Evolutionary conservation across 805 yeast genomes (phyloP).

Genomic region (Saturnispora halmiae): DNA sequence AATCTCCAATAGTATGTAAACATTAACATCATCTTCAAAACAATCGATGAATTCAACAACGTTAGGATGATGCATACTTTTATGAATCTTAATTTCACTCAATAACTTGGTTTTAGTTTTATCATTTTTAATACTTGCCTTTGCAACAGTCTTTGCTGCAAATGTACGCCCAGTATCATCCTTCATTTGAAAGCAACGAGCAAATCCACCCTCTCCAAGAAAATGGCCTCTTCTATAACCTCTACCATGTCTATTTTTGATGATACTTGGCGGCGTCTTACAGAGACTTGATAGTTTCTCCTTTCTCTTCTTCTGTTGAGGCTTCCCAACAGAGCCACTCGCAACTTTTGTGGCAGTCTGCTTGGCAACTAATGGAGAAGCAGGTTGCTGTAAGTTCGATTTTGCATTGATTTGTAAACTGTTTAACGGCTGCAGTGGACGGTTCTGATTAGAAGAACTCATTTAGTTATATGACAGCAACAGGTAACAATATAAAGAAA

Average conservation of each 20-base stretch:
- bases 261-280: constrained; percentile 93
- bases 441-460: constrained; percentile 31
- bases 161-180: constrained; percentile 78
- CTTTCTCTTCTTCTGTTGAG: constrained; percentile 53
- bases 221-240: constrained; percentile 86
- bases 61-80: constrained; percentile 78
- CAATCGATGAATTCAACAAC: constrained; percentile 92
- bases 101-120: constrained; percentile 80
- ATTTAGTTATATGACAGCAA: constrained; percentile 9
- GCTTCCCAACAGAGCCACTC: constrained; percentile 5
- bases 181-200: constrained; percentile 94
- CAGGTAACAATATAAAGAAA: not conserved
- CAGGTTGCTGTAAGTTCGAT: constrained; percentile 23
- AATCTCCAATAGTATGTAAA: constrained; percentile 85
- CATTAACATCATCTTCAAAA: constrained; percentile 93
- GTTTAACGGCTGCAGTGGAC: constrained; percentile 41
- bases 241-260: constrained; percentile 76
- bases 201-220: constrained; percentile 98
- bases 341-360: constrained; percentile 19
- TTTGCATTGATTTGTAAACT: constrained; percentile 43
- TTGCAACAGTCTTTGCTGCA: constrained; percentile 98
- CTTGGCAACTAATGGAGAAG: constrained; percentile 20
- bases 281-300: constrained; percentile 87
- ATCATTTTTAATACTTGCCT: constrained; percentile 82
- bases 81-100: constrained; percentile 92